Conservation (phyloP, 345 rosid genomes). For the Turnera subulata region DNA sequence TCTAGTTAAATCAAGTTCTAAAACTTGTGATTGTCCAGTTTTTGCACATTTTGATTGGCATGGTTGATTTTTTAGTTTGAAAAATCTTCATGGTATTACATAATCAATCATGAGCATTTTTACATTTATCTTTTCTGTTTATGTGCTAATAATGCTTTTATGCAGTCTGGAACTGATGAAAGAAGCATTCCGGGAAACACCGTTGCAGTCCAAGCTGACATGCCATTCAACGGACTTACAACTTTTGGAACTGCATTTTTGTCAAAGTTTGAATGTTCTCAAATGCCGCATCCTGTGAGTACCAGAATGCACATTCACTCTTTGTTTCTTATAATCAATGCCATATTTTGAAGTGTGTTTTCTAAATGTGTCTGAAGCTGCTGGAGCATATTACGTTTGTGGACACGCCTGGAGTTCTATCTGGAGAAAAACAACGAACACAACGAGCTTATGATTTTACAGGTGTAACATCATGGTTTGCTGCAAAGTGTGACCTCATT, state of each 20-base stretch:
- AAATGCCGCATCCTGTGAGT: slow-evolving; percentile 92
- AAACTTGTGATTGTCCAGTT: too few relatives aligned
- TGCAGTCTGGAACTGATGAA: slow-evolving; percentile 88
- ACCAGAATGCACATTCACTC: slow-evolving; percentile 9
- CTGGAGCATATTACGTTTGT: slow-evolving; percentile 88
- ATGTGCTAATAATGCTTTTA: slow-evolving; percentile 12
- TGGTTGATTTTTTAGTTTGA: background rate
- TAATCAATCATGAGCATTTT: slow-evolving; percentile 6
- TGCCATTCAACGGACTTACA: slow-evolving; percentile 92
- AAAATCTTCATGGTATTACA: background rate
- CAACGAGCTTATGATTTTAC: slow-evolving; percentile 89
- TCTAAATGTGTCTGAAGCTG: slow-evolving; percentile 43
- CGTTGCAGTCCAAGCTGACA: slow-evolving; percentile 90
- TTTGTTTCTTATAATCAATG: slow-evolving; percentile 3
- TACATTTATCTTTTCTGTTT: background rate
- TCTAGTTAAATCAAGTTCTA: background rate
- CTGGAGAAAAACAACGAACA: slow-evolving; percentile 91
- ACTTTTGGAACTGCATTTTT: slow-evolving; percentile 89
- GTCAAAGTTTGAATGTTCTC: slow-evolving; percentile 95
- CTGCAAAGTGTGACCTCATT: slow-evolving; percentile 94
- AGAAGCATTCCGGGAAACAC: slow-evolving; percentile 98
- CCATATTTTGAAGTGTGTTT: slow-evolving; percentile 8
- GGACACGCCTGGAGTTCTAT: slow-evolving; percentile 94
- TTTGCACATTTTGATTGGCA: too few relatives aligned
- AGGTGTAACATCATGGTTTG: slow-evolving; percentile 96